A percentile compares a stretch with the other conserved stretches of the same genome.
These are phyloP conservation scores for Cantharellus cinnabarinus DNA, from an alignment of 768 basidiomycete genomes.

Conservation along the genomic window DNA sequence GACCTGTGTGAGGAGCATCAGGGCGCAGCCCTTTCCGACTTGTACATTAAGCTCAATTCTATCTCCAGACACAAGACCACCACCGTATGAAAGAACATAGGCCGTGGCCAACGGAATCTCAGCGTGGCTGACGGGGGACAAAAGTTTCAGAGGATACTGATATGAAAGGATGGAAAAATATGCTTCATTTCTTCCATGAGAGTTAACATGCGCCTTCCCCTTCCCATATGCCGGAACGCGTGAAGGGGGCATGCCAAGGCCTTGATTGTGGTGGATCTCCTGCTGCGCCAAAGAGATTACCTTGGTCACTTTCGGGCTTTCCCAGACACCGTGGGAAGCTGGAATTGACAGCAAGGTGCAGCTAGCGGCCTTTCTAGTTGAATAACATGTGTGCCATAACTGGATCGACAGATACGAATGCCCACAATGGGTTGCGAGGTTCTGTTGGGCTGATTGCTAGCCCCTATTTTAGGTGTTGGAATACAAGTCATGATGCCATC, in stretches of 20 bases:
- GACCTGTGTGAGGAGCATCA: constrained; percentile 76
- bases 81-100: constrained; percentile 76
- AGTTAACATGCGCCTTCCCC: constrained; percentile 9
- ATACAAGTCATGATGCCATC: no score
- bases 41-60: constrained; percentile 38
- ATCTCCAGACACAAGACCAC: constrained; percentile 81
- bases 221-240: constrained; percentile 4
- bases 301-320: no score
- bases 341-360: no score
- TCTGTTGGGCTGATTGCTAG: no score
- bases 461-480: no score
- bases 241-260: neutral
- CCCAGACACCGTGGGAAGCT: no score
- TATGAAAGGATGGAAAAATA: constrained; percentile 57
- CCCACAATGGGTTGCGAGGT: no score
- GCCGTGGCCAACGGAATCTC: constrained; percentile 35
- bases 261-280: no score
- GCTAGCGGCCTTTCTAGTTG: no score
- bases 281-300: no score
- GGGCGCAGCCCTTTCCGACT: constrained; percentile 32
- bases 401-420: no score
- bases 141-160: constrained; percentile 72
- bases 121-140: constrained; percentile 39
- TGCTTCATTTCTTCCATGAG: constrained; percentile 28
- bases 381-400: no score